Evolutionary conservation across 2,329 filamentous ascomycete genomes (phyloP).

Genomic region (Paecilomyces sp.): DNA sequence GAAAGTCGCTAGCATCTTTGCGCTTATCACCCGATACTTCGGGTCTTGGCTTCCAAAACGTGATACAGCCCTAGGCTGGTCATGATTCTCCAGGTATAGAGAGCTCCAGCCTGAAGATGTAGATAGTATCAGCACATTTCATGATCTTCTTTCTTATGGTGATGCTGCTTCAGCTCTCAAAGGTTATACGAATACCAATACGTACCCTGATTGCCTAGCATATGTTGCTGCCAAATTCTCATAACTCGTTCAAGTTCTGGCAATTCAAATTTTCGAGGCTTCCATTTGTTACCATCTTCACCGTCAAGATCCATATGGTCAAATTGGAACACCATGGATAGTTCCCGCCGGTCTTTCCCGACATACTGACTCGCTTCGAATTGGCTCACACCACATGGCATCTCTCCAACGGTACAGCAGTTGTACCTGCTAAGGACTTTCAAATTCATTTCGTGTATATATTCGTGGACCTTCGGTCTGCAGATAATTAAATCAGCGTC

Average conservation of each 20-base stretch:
- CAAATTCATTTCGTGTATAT: slow-evolving; percentile 27
- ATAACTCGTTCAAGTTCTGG: slow-evolving; percentile 7
- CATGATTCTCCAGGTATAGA: slow-evolving; percentile 58
- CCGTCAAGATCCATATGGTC: slow-evolving; percentile 12
- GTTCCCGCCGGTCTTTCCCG: slow-evolving; percentile 46
- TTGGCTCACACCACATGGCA: slow-evolving; percentile 46
- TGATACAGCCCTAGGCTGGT: slow-evolving; percentile 51
- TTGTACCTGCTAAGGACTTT: slow-evolving; percentile 29
- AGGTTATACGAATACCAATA: not conserved
- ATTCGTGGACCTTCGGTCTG: slow-evolving; percentile 31
- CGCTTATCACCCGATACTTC: slow-evolving; percentile 36
- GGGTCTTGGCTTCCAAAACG: slow-evolving; percentile 45
- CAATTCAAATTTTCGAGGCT: slow-evolving; percentile 10
- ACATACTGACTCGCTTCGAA: slow-evolving; percentile 55
- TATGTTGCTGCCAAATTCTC: slow-evolving; percentile 13
- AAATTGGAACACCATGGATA: slow-evolving; percentile 60
- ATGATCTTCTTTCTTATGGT: not conserved
- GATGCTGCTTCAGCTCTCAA: not conserved
- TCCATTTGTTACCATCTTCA: slow-evolving; percentile 17
- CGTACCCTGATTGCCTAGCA: slow-evolving; percentile 11
- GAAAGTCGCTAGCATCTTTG: slow-evolving; percentile 50
- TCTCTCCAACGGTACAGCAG: slow-evolving; percentile 36
- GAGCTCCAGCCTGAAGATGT: slow-evolving; percentile 47
- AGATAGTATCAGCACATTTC: not conserved
- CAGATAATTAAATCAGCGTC: not conserved